A percentile compares a stretch with the other conserved stretches of the same genome.
phyloP scores from a whole-genome alignment of 352 stramenopile genomes.

The Pythium graminicola region DNA sequence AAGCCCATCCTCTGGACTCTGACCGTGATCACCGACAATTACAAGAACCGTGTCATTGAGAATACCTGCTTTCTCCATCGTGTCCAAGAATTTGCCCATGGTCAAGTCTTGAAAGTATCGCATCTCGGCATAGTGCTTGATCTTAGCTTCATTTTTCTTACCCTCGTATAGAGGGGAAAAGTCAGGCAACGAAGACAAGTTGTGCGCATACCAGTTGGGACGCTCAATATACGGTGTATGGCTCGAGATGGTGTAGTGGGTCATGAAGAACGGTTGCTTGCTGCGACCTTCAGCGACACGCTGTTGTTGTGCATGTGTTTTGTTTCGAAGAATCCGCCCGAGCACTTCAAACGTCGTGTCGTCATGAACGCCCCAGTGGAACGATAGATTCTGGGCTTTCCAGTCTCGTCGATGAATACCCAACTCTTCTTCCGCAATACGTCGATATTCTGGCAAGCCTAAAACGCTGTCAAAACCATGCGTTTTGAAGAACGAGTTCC shows the following conservation, averaged over 20 bases:
- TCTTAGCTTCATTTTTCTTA: neutral
- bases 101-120: conserved; percentile 57
- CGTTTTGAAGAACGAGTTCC: conserved; percentile 46
- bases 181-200: conserved; percentile 29
- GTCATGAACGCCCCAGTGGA: conserved; percentile 65
- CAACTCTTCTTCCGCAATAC: conserved; percentile 27
- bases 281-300: neutral
- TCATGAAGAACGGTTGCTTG: conserved; percentile 49
- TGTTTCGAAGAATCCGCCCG: conserved; percentile 33
- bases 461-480: conserved; percentile 56
- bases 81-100: conserved; percentile 47
- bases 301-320: conserved; percentile 18
- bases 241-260: conserved; percentile 72
- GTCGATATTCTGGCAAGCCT: conserved; percentile 33
- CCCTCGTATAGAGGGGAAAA: conserved; percentile 39
- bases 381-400: neutral
- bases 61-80: conserved; percentile 27
- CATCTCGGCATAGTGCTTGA: conserved; percentile 58
- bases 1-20: conserved; percentile 39
- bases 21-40: conserved; percentile 57
- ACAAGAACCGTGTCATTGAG: conserved; percentile 63
- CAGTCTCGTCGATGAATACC: conserved; percentile 33
- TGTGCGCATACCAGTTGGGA: conserved; percentile 59
- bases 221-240: conserved; percentile 54
- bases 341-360: conserved; percentile 60